Conservation (phyloP, 2,329 filamentous ascomycete species). For the Diaporthe helianthi region DNA sequence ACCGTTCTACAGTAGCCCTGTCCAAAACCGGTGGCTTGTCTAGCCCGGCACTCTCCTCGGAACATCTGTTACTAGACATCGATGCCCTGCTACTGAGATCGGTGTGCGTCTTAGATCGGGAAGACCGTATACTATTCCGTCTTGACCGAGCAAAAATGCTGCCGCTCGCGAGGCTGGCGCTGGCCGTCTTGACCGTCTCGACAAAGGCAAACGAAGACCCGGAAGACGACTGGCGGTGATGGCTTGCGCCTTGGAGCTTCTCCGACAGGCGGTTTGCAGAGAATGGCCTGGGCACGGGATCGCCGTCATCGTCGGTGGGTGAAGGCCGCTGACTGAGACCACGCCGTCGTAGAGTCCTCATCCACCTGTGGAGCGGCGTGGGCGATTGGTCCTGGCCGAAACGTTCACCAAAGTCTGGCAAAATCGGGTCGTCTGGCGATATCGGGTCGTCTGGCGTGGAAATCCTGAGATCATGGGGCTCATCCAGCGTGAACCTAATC, state of each 20-base stretch:
- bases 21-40: constrained; percentile 66
- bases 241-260: constrained; percentile 36
- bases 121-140: constrained; percentile 59
- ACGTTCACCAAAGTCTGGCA: neutral
- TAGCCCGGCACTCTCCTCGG: constrained; percentile 68
- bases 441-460: neutral
- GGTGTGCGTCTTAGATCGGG: constrained; percentile 62
- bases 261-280: constrained; percentile 38
- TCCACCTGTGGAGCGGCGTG: constrained; percentile 74
- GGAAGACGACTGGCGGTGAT: constrained; percentile 68
- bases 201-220: constrained; percentile 81
- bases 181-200: constrained; percentile 81
- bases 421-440: neutral
- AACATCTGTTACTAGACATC: constrained; percentile 64
- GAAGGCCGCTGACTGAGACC: constrained; percentile 53
- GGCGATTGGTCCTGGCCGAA: constrained; percentile 2
- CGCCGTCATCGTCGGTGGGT: constrained; percentile 33
- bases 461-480: constrained; percentile 12
- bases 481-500: constrained; percentile 32
- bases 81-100: constrained; percentile 70
- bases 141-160: constrained; percentile 72
- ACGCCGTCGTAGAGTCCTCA: constrained; percentile 71
- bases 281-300: constrained; percentile 45
- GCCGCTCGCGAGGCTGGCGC: constrained; percentile 75
- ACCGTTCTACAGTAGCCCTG: constrained; percentile 72